Evolutionary conservation across 306 rosid genomes (phyloP).

Genomic region (Cicer arietinum): DNA sequence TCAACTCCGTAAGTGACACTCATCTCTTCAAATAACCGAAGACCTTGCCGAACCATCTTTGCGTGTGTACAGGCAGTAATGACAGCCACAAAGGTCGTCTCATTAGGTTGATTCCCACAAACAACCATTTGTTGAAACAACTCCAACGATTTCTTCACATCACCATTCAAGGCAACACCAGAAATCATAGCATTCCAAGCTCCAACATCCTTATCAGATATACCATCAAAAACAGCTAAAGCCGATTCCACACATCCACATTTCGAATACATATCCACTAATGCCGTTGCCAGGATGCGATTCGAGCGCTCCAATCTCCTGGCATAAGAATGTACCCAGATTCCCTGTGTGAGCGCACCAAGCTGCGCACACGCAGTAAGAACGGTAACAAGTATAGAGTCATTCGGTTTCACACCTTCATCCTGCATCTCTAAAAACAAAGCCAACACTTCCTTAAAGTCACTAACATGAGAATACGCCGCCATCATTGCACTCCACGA

Average conservation of each 20-base stretch:
- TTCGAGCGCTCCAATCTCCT: constrained; percentile 38
- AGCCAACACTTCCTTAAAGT: constrained; percentile 51
- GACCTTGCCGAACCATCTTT: constrained; percentile 65
- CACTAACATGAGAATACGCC: constrained; percentile 48
- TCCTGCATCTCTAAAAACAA: constrained; percentile 52
- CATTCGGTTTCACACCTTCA: constrained; percentile 46
- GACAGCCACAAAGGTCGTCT: constrained; percentile 67
- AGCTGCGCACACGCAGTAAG: constrained; percentile 55
- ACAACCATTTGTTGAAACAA: constrained; percentile 57
- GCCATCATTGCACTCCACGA: constrained; percentile 65
- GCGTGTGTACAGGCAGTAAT: constrained; percentile 73
- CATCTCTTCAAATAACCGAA: constrained; percentile 65
- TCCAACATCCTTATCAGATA: constrained; percentile 48
- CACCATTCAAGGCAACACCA: constrained; percentile 71
- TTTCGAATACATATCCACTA: constrained; percentile 61
- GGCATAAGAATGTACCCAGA: constrained; percentile 60
- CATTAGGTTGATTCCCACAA: constrained; percentile 53
- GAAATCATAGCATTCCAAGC: constrained; percentile 81
- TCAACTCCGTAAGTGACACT: constrained; percentile 41
- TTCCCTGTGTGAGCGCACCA: constrained; percentile 53
- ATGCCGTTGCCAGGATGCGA: constrained; percentile 65
- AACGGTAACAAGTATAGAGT: constrained; percentile 51
- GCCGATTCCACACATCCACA: constrained; percentile 55
- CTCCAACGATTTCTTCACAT: constrained; percentile 61
- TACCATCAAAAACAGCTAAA: constrained; percentile 43